Conservation (phyloP, 371 early-diverging fungal genomes). For the Mortierella sp. region DNA sequence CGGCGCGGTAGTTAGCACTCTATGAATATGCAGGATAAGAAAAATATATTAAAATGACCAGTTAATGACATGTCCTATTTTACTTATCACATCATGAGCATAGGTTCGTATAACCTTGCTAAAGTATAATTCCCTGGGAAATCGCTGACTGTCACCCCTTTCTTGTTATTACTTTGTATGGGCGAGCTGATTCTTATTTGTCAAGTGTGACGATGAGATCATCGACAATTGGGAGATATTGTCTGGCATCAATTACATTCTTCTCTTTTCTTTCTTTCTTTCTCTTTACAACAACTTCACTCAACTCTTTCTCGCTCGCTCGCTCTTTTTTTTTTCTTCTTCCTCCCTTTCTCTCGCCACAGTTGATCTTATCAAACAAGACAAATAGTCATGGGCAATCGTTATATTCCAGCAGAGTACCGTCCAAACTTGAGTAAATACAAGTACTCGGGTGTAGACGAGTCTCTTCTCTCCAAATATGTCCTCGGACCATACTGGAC, state of each 20-base stretch:
- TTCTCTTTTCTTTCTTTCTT: neutral
- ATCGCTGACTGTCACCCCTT: no score
- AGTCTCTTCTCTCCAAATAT: conserved; percentile 90
- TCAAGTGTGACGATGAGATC: neutral
- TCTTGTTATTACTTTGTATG: no score
- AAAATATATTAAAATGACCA: neutral
- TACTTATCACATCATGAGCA: neutral
- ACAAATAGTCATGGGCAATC: conserved; percentile 31
- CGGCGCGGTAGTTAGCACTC: neutral
- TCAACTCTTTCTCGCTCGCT: neutral
- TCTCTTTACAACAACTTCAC: neutral
- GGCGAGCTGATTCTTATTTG: neutral
- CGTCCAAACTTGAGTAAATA: conserved; percentile 81
- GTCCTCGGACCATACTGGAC: conserved; percentile 94
- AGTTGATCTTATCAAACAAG: neutral
- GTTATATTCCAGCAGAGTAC: conserved; percentile 63
- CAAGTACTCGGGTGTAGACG: conserved; percentile 88
- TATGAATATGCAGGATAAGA: neutral
- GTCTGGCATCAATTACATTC: neutral
- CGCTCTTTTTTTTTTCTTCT: neutral
- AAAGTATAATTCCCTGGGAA: no score
- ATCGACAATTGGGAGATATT: neutral
- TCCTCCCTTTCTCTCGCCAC: neutral
- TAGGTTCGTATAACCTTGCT: no score
- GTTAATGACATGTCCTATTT: neutral